Evolutionary conservation across 2,329 filamentous ascomycete species (phyloP).

Genomic region (Beauveria caledonica): DNA sequence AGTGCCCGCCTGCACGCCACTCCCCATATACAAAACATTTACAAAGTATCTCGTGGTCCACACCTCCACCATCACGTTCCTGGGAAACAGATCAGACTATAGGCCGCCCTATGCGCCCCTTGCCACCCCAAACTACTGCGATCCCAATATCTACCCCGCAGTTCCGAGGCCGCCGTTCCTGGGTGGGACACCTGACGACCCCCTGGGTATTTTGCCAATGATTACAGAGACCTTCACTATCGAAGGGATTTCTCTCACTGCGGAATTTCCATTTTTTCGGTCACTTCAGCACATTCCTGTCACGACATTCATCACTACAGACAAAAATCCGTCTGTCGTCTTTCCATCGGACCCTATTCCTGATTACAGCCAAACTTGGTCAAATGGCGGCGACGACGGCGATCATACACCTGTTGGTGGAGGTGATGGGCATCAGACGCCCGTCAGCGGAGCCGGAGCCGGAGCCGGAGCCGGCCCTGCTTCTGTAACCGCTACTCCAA

Average conservation of each 20-base stretch:
- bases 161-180: not conserved
- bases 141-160: constrained; percentile 13
- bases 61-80: constrained; percentile 42
- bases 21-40: constrained; percentile 21
- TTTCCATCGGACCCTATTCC: constrained; percentile 26
- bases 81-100: constrained; percentile 36
- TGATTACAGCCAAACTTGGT: constrained; percentile 5
- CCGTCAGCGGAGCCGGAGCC: not conserved
- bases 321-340: constrained; percentile 47
- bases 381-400: not conserved
- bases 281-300: constrained; percentile 17
- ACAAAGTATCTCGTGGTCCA: constrained; percentile 38
- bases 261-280: not conserved
- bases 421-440: not conserved
- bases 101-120: constrained; percentile 37
- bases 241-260: not conserved
- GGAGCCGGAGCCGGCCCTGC: not conserved
- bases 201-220: not conserved
- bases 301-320: constrained; percentile 41
- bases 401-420: not conserved
- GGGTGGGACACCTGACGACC: not conserved
- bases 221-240: constrained; percentile 4
- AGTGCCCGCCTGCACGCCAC: constrained; percentile 26
- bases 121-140: constrained; percentile 31
- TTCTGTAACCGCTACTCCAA: constrained; percentile 11